Conservation (phyloP, 805 yeast genomes). For the Alloascoidea hylecoeti region DNA sequence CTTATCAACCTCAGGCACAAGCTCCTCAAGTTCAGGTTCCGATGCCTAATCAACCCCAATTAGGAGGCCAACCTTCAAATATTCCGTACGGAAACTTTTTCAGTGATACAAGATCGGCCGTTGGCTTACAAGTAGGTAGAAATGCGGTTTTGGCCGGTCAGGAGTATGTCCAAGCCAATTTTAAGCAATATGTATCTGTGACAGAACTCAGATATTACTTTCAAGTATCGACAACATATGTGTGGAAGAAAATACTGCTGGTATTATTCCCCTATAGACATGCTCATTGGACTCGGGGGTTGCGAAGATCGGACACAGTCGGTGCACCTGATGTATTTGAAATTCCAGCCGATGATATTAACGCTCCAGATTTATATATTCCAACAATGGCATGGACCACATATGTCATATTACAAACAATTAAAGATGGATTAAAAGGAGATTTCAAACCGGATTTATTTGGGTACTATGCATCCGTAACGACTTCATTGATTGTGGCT, state of each 20-base stretch:
- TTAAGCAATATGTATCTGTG: conserved; percentile 32
- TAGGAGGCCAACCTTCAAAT: conserved; percentile 8
- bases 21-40: conserved; percentile 11
- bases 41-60: conserved; percentile 12
- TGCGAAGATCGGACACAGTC: conserved; percentile 20
- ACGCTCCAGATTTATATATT: conserved; percentile 93
- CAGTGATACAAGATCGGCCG: conserved; percentile 65
- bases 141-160: conserved; percentile 74
- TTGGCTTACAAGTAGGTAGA: conserved; percentile 84
- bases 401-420: conserved; percentile 72
- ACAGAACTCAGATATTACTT: conserved; percentile 71
- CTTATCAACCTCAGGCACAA: not conserved
- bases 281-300: conserved; percentile 19
- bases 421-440: conserved; percentile 74
- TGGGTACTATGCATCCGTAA: conserved; percentile 77
- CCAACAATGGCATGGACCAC: conserved; percentile 91
- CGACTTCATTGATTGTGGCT: conserved; percentile 65
- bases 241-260: conserved; percentile 52
- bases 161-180: conserved; percentile 36
- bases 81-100: conserved; percentile 24
- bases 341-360: conserved; percentile 74
- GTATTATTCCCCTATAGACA: conserved; percentile 80
- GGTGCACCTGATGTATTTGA: conserved; percentile 34
- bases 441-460: conserved; percentile 87
- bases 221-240: conserved; percentile 84